Conservation (phyloP, 2,329 filamentous ascomycete genomes). For the Fusarium sp. region DNA sequence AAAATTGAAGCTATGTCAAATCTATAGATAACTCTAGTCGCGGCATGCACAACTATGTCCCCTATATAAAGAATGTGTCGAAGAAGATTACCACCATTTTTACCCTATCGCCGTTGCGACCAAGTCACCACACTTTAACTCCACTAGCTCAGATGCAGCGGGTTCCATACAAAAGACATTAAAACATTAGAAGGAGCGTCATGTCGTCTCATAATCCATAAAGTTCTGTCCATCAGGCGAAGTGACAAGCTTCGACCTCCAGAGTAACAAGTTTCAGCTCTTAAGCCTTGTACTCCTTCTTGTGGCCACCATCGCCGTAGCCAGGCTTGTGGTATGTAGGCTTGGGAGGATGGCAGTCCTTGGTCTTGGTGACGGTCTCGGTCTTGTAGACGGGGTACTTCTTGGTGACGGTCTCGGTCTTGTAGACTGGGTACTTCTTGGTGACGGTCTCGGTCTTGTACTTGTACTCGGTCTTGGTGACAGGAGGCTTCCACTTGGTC, state of each 20-base stretch:
- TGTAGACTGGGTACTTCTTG: conserved; percentile 10
- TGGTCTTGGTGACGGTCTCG: conserved; percentile 6
- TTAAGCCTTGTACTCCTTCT: conserved; percentile 26
- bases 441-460: not conserved
- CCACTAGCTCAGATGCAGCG: not conserved
- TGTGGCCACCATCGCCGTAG: conserved; percentile 4
- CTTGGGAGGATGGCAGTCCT: not conserved
- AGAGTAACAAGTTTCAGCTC: not conserved
- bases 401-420: conserved; percentile 12
- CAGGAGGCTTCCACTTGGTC: conserved; percentile 18
- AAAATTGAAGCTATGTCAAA: conserved; percentile 1
- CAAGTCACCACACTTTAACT: not conserved
- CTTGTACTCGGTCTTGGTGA: conserved; percentile 16
- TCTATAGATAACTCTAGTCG: conserved; percentile 29
- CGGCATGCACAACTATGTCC: conserved; percentile 24
- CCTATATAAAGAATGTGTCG: conserved; percentile 35
- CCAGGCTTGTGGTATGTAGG: conserved; percentile 14
- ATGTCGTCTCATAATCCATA: conserved; percentile 3
- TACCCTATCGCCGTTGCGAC: not conserved
- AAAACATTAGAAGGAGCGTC: conserved; percentile 23
- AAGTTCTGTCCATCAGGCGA: not conserved
- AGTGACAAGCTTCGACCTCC: not conserved
- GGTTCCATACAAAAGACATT: conserved; percentile 9
- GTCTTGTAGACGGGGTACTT: not conserved
- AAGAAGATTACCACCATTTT: conserved; percentile 26